Conservation (phyloP, 2,329 filamentous ascomycete genomes). For the Fusarium globosum region DNA sequence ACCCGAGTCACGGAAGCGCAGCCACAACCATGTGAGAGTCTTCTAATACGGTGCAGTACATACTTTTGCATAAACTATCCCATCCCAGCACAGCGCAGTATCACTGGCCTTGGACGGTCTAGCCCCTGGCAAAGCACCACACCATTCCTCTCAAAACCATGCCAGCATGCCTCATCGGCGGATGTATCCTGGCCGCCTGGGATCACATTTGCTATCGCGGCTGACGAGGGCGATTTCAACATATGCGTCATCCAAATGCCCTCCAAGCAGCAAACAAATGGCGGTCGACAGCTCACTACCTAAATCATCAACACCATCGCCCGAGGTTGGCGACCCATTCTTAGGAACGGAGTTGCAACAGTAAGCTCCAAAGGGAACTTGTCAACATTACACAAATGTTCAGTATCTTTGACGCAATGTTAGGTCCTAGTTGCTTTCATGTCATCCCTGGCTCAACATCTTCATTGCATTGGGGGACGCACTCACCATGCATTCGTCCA, state of each 20-base stretch:
- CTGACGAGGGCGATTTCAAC: slow-evolving; percentile 20
- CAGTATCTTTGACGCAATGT: neutral
- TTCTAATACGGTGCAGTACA: neutral
- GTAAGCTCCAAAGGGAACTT: neutral
- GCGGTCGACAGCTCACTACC: neutral
- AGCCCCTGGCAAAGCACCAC: slow-evolving; percentile 17
- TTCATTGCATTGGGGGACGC: neutral
- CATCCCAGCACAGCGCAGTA: slow-evolving; percentile 6
- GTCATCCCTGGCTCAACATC: neutral
- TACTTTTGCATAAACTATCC: slow-evolving; percentile 15
- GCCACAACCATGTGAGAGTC: slow-evolving; percentile 36
- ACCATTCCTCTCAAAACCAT: slow-evolving; percentile 14
- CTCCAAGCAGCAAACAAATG: slow-evolving; percentile 12
- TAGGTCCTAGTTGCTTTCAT: neutral
- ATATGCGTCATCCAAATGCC: slow-evolving; percentile 15
- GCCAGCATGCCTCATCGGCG: slow-evolving; percentile 17
- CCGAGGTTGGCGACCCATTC: neutral
- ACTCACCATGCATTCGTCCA: slow-evolving; percentile 23
- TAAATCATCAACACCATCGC: neutral
- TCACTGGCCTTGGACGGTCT: neutral
- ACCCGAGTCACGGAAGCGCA: slow-evolving; percentile 32
- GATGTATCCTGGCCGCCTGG: slow-evolving; percentile 19
- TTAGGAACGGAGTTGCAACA: neutral
- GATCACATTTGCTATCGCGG: slow-evolving; percentile 29
- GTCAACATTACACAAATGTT: neutral